Base-by-base conservation (phyloP, 2,329 filamentous ascomycete genomes). In the Mycosphaerella arachidis region DNA sequence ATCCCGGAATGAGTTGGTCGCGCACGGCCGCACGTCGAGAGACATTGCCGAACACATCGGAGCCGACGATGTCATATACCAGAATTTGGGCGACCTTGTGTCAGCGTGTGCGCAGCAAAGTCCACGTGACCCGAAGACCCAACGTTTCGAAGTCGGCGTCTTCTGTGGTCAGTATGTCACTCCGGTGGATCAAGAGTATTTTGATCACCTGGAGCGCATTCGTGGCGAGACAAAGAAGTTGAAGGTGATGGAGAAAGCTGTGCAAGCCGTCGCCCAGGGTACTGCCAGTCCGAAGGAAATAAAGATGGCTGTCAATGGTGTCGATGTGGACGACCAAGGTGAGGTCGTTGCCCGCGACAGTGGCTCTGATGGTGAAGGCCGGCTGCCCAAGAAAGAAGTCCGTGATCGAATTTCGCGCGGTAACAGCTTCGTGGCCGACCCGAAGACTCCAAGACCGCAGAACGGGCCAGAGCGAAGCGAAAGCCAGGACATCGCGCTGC, bases 161-260 rank as follows among this genome's bases (percentile, higher is more conserved):
- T 97, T 97, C 78, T 91, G 87, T 71, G 93, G 93, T 50, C 85
- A 86, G 64, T 97, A 97, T 75, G 82, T 90, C 62, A 97, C 93
- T 0, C 85, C 86, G 0, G 89, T 97, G 1, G 84, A 88, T 1
- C 82, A 86, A 6, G 86, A 84, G 40, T 97, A 97, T 77, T 94
- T 97, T 67, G 85, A 90, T 66, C 90, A 91, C 69, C 80, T 95
- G 5, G 87, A 90, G 75, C 79, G 82, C 60, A 76, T 92, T 18
- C 82, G 90, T 56, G 89, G 88, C 51, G 86, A 90, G 73, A 87
- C 84, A 63, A 80, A 82, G 63, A 89, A 89, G 75, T 73, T 84
- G 64, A 89, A 89, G 74, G 81, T 86, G 18, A 75, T 88, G 64
- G 84, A 88, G 67, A 82, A 79, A 50, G 87, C 86, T 4, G 81